These are phyloP conservation scores for Auxenochlorella protothecoides DNA, from an alignment of 139 green algal genomes.

Conservation along the genomic window DNA sequence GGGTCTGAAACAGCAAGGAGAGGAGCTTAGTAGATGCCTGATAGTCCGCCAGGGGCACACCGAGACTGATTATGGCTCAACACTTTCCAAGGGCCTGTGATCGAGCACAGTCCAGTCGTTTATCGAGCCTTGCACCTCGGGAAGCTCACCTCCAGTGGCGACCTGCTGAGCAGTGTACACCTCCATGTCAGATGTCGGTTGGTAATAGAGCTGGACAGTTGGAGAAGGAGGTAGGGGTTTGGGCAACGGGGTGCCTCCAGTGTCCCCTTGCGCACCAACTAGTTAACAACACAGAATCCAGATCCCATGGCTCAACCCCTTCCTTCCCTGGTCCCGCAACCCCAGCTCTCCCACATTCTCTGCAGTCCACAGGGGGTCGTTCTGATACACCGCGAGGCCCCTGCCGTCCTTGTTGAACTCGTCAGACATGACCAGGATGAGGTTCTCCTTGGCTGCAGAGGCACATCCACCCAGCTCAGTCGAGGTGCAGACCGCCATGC, in stretches of 20 bases:
- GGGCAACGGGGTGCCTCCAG: slow-evolving; percentile 2
- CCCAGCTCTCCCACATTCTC: neutral
- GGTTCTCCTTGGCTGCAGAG: neutral
- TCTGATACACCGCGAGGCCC: slow-evolving; percentile 8
- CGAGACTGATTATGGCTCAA: no score
- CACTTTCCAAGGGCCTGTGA: no score
- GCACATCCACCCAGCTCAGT: neutral
- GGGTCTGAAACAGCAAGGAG: neutral
- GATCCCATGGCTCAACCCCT: neutral
- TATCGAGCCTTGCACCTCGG: no score
- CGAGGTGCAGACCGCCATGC: slow-evolving; percentile 8
- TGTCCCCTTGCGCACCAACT: slow-evolving; percentile 8
- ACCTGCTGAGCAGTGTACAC: slow-evolving; percentile 16
- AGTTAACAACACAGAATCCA: neutral
- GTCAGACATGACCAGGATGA: slow-evolving; percentile 35
- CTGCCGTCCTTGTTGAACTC: slow-evolving; percentile 31
- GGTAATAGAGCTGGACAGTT: slow-evolving; percentile 19
- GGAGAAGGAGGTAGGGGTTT: no score
- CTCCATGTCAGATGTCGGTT: slow-evolving; percentile 10
- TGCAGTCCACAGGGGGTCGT: slow-evolving; percentile 30
- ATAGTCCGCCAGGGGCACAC: neutral
- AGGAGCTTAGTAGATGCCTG: neutral
- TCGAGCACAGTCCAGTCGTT: no score
- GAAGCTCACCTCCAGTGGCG: slow-evolving; percentile 5
- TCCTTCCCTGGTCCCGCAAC: neutral